Evolutionary conservation across 139 green algal species (phyloP).

Genomic region (Chlorella sp.): DNA sequence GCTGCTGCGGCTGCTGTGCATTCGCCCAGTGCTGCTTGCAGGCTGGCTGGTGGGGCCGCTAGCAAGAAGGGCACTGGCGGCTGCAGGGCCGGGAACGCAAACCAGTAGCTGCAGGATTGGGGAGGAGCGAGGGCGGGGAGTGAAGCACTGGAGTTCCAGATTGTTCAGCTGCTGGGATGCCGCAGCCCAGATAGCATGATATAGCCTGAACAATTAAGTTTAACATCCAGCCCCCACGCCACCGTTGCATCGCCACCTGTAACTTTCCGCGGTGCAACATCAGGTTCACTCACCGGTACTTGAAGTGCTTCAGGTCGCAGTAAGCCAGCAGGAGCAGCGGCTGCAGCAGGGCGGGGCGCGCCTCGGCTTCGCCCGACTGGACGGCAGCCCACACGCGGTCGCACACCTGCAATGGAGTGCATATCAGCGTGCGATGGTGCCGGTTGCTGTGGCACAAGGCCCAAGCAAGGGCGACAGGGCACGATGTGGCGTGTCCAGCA

Average conservation of each 20-base stretch:
- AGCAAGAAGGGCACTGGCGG: conserved; percentile 60
- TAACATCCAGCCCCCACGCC: too few relatives aligned
- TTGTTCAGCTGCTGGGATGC: too few relatives aligned
- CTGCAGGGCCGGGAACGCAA: conserved; percentile 84
- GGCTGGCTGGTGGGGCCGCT: neutral
- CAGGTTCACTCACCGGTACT: conserved; percentile 52
- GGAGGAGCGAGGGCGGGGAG: too few relatives aligned
- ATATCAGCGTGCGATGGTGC: too few relatives aligned
- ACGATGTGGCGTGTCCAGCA: neutral
- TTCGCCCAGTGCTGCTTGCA: conserved; percentile 5
- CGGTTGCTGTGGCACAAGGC: too few relatives aligned
- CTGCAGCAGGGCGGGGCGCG: conserved; percentile 34
- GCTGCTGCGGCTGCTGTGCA: neutral
- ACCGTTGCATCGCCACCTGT: too few relatives aligned
- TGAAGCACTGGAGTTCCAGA: too few relatives aligned
- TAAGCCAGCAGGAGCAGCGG: conserved; percentile 77
- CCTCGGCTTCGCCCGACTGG: conserved; percentile 48
- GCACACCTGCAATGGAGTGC: conserved; percentile 45
- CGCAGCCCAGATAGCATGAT: too few relatives aligned
- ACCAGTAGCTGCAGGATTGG: conserved; percentile 75
- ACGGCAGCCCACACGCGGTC: conserved; percentile 76
- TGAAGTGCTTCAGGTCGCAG: conserved; percentile 93
- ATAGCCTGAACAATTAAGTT: too few relatives aligned
- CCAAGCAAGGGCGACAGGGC: too few relatives aligned
- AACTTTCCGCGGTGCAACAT: too few relatives aligned